Conservation (phyloP, 2,329 filamentous ascomycete genomes). For the Aureobasidium zeae region DNA sequence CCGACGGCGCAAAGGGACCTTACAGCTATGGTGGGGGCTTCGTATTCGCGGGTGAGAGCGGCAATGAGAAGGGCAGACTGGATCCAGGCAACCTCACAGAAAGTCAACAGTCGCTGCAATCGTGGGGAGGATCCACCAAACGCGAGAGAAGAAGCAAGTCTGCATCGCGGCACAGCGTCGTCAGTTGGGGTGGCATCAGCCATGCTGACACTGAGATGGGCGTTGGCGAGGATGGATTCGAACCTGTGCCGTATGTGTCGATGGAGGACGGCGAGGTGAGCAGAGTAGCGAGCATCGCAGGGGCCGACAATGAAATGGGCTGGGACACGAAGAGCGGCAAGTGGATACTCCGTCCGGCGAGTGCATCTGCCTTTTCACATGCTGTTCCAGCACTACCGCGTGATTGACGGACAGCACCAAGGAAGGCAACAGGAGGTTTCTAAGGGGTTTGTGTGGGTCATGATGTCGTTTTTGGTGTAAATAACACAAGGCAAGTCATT, state of each 20-base stretch:
- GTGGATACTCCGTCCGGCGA: conserved; percentile 22
- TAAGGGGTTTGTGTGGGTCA: not conserved
- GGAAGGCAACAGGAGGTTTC: not conserved
- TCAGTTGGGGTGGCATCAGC: conserved; percentile 25
- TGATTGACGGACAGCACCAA: not conserved
- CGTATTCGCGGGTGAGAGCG: conserved; percentile 21
- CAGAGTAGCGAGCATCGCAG: conserved; percentile 9
- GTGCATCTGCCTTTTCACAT: conserved; percentile 1
- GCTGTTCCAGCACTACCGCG: not conserved
- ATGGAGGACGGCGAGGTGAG: conserved; percentile 14
- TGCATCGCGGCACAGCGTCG: conserved; percentile 12
- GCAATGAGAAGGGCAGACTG: conserved; percentile 24
- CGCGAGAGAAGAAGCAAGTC: not conserved
- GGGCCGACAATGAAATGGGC: conserved; percentile 24
- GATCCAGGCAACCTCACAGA: conserved; percentile 21
- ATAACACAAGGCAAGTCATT: not conserved
- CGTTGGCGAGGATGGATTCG: conserved; percentile 22
- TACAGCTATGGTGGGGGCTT: conserved; percentile 18
- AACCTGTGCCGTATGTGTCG: conserved; percentile 23
- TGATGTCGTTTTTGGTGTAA: conserved; percentile 6
- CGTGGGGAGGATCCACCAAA: conserved; percentile 1
- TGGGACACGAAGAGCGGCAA: conserved; percentile 24
- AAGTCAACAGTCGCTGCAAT: conserved; percentile 16
- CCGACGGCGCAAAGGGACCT: conserved; percentile 55
- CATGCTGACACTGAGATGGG: conserved; percentile 21